Percentiles rank a stretch among this genome's conserved stretches.
Conservation (phyloP, 192 early-diverging fungal species). For the Entophlyctis luteolus region DNA sequence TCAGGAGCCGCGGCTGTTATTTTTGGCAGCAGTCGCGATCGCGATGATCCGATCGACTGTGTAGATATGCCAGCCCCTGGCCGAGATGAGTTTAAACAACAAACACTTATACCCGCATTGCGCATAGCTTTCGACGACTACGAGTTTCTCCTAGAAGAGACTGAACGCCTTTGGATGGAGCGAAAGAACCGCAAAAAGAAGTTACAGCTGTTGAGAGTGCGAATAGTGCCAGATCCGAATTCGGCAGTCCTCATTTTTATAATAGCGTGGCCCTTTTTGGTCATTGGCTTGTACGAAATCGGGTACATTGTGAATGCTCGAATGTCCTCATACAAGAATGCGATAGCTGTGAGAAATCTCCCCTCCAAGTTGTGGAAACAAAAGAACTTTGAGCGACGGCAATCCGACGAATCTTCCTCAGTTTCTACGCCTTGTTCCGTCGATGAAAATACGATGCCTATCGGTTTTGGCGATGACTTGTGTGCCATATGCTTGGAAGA, state of each 20-base stretch:
- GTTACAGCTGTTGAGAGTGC: neutral
- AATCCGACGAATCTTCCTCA: no score
- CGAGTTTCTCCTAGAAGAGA: neutral
- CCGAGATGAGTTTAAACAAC: neutral
- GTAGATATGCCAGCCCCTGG: no score
- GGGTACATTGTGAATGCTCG: neutral
- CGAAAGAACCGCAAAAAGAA: neutral
- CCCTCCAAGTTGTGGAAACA: neutral
- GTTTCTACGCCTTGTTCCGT: no score
- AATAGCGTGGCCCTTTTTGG: neutral
- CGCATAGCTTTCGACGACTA: neutral
- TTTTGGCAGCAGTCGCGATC: neutral
- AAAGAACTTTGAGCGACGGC: neutral
- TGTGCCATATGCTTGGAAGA: constrained; percentile 95
- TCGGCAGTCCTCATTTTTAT: neutral
- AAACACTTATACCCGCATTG: neutral
- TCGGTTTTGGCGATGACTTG: no score
- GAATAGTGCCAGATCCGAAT: neutral
- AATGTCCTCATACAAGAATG: neutral
- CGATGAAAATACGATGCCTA: constrained; percentile 10
- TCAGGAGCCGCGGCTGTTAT: neutral
- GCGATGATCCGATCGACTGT: no score
- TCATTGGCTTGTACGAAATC: constrained; percentile 6
- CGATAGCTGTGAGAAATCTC: neutral
- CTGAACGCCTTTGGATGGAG: neutral